Evolutionary conservation across 768 basidiomycete species (phyloP).

Genomic region (Lentinula sp.): DNA sequence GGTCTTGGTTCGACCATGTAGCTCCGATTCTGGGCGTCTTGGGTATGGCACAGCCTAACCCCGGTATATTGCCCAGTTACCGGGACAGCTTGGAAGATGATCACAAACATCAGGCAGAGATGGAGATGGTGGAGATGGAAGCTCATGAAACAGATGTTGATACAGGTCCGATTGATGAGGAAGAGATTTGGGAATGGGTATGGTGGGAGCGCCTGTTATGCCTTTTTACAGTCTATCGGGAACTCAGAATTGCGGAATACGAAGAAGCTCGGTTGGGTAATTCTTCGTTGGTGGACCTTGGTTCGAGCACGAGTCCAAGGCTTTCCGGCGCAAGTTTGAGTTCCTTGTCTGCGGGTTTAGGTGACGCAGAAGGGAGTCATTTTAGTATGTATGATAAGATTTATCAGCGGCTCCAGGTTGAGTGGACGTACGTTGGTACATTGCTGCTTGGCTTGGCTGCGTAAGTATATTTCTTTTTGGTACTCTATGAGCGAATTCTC

Average conservation of each 20-base stretch:
- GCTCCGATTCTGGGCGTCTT: not conserved
- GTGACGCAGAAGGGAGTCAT: not conserved
- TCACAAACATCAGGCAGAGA: slow-evolving; percentile 6
- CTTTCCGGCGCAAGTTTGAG: not conserved
- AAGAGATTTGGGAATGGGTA: slow-evolving; percentile 10
- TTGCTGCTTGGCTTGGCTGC: slow-evolving; percentile 59
- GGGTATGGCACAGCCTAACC: not conserved
- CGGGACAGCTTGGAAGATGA: not conserved
- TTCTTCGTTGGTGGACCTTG: not conserved
- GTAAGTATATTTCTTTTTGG: slow-evolving; percentile 24
- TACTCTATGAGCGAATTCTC: not conserved
- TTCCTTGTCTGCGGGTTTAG: not conserved
- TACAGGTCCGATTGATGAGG: not conserved
- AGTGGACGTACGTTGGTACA: slow-evolving; percentile 66
- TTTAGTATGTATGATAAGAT: slow-evolving; percentile 49
- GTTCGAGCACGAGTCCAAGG: not conserved
- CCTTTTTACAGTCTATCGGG: slow-evolving; percentile 50
- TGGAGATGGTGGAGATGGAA: slow-evolving; percentile 12
- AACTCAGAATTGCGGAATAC: slow-evolving; percentile 36
- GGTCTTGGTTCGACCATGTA: not conserved
- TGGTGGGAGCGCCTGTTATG: slow-evolving; percentile 40
- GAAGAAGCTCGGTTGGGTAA: not conserved
- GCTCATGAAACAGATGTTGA: slow-evolving; percentile 2
- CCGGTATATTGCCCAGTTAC: not conserved
- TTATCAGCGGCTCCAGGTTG: slow-evolving; percentile 40